phyloP scores from a whole-genome alignment of 345 rosid genomes.

The Theobroma cacao region DNA sequence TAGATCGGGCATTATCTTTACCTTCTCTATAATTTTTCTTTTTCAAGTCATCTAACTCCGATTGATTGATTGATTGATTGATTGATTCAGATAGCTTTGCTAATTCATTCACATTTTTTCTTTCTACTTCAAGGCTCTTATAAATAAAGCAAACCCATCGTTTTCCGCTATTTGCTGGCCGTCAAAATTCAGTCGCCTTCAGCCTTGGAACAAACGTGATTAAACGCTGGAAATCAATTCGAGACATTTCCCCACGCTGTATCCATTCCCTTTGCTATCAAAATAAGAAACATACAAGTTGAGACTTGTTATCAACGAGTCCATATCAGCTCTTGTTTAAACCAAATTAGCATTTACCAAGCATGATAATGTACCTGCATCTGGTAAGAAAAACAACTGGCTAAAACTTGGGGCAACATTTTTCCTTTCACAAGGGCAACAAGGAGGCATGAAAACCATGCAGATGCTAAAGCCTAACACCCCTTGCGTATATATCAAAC shows the following conservation, averaged over 20 bases:
- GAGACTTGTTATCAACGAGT: neutral
- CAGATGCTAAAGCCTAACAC: neutral
- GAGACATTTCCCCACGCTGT: neutral
- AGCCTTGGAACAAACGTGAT: neutral
- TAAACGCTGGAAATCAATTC: neutral
- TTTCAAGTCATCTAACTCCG: neutral
- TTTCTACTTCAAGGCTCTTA: neutral
- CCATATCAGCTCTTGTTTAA: neutral
- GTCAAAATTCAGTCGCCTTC: neutral
- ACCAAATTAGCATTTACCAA: neutral
- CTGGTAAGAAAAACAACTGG: neutral
- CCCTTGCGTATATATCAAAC: neutral
- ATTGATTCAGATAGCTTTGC: neutral
- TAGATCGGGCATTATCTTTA: neutral
- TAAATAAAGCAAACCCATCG: neutral
- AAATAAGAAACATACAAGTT: neutral
- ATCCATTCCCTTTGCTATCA: neutral
- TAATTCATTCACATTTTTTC: neutral
- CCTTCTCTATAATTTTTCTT: neutral
- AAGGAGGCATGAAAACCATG: neutral
- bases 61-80: neutral
- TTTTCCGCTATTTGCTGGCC: neutral
- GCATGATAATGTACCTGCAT: neutral
- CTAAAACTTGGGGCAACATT: neutral
- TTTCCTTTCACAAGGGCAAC: neutral